Evolutionary conservation across 345 rosid genomes (phyloP).

Genomic region (Durio zibethinus): DNA sequence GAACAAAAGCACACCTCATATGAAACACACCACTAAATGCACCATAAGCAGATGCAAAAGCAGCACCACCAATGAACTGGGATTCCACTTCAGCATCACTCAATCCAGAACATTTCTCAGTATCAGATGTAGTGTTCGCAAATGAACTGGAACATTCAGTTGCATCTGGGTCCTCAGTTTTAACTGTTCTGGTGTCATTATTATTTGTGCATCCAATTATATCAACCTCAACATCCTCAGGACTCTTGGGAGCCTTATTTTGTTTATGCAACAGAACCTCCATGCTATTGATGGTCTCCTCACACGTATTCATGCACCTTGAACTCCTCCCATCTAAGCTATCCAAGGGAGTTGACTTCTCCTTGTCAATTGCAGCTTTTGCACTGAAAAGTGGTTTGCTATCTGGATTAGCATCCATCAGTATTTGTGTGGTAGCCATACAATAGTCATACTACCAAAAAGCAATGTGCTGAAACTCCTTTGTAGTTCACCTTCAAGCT

Average conservation of each 20-base stretch:
- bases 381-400: conserved; percentile 18
- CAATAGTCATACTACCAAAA: conserved; percentile 17
- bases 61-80: conserved; percentile 49
- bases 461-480: conserved; percentile 9
- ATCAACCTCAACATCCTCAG: conserved; percentile 58
- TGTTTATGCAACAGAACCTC: conserved; percentile 22
- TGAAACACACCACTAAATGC: conserved; percentile 49
- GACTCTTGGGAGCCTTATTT: conserved; percentile 22
- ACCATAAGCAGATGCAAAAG: conserved; percentile 54
- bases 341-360: conserved; percentile 24
- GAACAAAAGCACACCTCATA: conserved; percentile 45
- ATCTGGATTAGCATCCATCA: conserved; percentile 41
- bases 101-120: conserved; percentile 41
- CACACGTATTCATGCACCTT: conserved; percentile 28
- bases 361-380: conserved; percentile 31
- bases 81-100: conserved; percentile 85
- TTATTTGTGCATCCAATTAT: conserved; percentile 35
- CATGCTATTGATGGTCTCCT: conserved; percentile 23
- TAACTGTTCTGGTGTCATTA: conserved; percentile 21
- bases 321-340: conserved; percentile 28
- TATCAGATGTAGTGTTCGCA: conserved; percentile 59
- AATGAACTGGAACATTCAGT: conserved; percentile 90
- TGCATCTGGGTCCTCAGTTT: conserved; percentile 66
- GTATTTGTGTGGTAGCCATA: conserved; percentile 34
- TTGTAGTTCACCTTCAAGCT: conserved; percentile 18